Evolutionary conservation across 148 eudicot genomes (phyloP).

Genomic region (Fallopia convolvulus): DNA sequence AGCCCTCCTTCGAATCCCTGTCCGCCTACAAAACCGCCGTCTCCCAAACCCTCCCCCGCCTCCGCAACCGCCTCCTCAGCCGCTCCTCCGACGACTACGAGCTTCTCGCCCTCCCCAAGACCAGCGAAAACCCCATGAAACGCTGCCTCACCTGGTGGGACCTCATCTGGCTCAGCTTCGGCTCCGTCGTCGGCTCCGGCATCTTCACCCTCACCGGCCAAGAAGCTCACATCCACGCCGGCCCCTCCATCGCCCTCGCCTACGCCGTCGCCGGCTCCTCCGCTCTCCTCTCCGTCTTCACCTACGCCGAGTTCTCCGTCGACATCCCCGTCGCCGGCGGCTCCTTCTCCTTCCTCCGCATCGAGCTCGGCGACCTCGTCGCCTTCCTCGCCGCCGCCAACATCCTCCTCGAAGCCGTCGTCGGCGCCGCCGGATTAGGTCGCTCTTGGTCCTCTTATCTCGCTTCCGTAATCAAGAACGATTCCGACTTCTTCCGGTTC

Average conservation of each 20-base stretch:
- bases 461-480: conserved; percentile 43
- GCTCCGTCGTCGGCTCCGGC: conserved; percentile 87
- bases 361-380: conserved; percentile 79
- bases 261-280: conserved; percentile 79
- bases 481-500: conserved; percentile 62
- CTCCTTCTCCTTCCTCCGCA: conserved; percentile 73
- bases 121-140: conserved; percentile 39
- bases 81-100: conserved; percentile 58
- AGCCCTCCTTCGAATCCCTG: conserved; percentile 47
- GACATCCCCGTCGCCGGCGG: conserved; percentile 92
- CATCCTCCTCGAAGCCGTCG: conserved; percentile 70
- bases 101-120: conserved; percentile 26
- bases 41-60: conserved; percentile 35
- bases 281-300: conserved; percentile 78
- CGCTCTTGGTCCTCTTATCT: conserved; percentile 85
- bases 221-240: conserved; percentile 65
- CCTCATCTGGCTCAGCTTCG: conserved; percentile 65
- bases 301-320: conserved; percentile 81
- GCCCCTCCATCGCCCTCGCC: conserved; percentile 68
- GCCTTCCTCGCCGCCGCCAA: conserved; percentile 90
- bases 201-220: conserved; percentile 81
- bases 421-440: conserved; percentile 86
- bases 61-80: conserved; percentile 44
- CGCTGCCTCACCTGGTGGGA: conserved; percentile 83
- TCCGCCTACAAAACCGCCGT: conserved; percentile 46